These are phyloP conservation scores for Basidiobolus meristosporus DNA, from an alignment of 371 early-diverging fungal genomes.

Conservation along the genomic window DNA sequence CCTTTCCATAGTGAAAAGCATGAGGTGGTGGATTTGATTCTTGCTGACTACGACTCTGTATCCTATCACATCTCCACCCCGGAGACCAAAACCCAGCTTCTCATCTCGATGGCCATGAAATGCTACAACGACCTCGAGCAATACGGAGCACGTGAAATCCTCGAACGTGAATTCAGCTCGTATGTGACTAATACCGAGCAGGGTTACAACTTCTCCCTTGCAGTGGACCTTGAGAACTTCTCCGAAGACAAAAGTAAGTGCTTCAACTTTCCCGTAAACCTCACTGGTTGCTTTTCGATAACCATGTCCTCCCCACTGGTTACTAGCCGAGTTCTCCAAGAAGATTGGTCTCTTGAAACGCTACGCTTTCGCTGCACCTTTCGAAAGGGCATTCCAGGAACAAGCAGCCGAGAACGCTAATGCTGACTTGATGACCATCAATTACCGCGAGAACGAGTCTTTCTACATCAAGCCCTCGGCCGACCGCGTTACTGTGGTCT, in stretches of 20 bases:
- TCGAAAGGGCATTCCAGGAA: slow-evolving; percentile 73
- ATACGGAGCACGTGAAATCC: slow-evolving; percentile 64
- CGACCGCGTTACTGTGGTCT: slow-evolving; percentile 93
- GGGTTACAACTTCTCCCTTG: slow-evolving; percentile 69
- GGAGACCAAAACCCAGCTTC: slow-evolving; percentile 41
- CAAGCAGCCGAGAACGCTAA: slow-evolving; percentile 48
- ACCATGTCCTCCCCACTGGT: background rate
- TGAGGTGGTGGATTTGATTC: slow-evolving; percentile 60
- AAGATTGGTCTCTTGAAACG: slow-evolving; percentile 77
- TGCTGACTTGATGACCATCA: slow-evolving; percentile 66
- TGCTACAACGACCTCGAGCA: slow-evolving; percentile 57
- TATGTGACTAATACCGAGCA: slow-evolving; percentile 36
- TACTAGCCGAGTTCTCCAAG: slow-evolving; percentile 45
- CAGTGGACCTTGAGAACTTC: slow-evolving; percentile 57
- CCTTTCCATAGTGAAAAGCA: slow-evolving; percentile 40
- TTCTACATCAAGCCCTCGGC: slow-evolving; percentile 74
- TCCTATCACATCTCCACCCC: slow-evolving; percentile 65
- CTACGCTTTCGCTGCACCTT: slow-evolving; percentile 83
- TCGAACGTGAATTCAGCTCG: slow-evolving; percentile 61
- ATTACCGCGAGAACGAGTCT: slow-evolving; percentile 84
- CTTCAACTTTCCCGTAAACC: too few species aligned
- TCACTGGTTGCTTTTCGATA: too few species aligned
- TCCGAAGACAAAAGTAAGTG: slow-evolving; percentile 42
- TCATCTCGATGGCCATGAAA: slow-evolving; percentile 62
- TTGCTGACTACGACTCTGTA: slow-evolving; percentile 94